Conservation (phyloP, 1,139 yeast genomes). For the Kodamaea anthophila region DNA sequence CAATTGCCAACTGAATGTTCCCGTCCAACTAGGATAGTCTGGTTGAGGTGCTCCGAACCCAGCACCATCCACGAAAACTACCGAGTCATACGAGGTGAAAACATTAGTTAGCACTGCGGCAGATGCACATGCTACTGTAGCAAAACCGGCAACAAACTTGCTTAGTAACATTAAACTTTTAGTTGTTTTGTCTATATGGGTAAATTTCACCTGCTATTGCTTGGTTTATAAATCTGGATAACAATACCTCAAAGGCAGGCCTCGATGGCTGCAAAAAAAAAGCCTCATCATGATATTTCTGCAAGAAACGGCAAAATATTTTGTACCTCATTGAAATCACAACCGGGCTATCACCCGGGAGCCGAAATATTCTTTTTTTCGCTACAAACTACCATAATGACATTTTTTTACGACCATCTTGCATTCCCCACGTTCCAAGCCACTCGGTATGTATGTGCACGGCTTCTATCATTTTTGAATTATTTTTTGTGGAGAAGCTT, state of each 20-base stretch:
- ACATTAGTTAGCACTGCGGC: conserved; percentile 8
- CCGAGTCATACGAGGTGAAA: conserved; percentile 6
- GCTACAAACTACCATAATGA: too few species aligned
- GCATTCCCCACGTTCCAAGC: neutral
- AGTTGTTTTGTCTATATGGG: too few species aligned
- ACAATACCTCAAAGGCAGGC: neutral
- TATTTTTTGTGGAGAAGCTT: too few species aligned
- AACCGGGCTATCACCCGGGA: too few species aligned
- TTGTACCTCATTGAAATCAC: too few species aligned
- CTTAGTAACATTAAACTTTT: conserved; percentile 1
- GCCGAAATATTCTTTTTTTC: too few species aligned
- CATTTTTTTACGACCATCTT: too few species aligned
- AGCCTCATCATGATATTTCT: neutral
- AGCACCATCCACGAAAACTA: conserved; percentile 4
- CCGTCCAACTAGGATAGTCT: conserved; percentile 19
- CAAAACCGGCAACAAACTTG: neutral
- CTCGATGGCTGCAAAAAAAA: neutral
- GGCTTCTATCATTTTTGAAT: too few species aligned
- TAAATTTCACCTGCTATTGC: too few species aligned
- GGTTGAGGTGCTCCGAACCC: conserved; percentile 10
- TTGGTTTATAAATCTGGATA: neutral
- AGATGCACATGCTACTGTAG: neutral
- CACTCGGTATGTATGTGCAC: too few species aligned
- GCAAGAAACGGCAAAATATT: too few species aligned
- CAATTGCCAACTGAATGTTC: conserved; percentile 21